Evolutionary conservation across 345 rosid genomes (phyloP), one percentile per base, ranked within the genome.

Genomic region (Camelina neglecta): DNA sequence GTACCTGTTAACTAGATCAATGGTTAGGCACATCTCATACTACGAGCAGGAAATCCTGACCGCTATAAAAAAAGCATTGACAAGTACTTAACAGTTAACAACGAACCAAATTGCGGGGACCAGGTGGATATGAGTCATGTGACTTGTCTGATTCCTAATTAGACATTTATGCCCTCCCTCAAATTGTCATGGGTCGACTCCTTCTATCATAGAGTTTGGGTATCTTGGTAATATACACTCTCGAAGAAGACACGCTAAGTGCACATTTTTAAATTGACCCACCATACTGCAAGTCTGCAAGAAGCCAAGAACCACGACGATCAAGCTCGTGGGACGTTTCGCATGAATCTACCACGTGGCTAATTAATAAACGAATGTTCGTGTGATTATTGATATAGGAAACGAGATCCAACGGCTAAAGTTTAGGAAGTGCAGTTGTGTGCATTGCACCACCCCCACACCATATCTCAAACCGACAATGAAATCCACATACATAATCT

Each of bases 11-110:
- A n/a, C 6, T 54, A 36, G 35, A 76, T 76, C 71, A 55, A 70
- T 64, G 75, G 71, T 63, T 63, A 62, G 75, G 71, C 59, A 63
- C 53, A 29, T 44, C 58, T 55, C 45, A 44, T 21, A 21, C 24
- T 63, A 24, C 31, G 44, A 55, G 47, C 54, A 64, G 6, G 31
- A 61, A 47, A 16, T 45, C 6, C 26, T 49, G 55, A 64, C 67
- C 72, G 72, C 65, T 64, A 61, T 56, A 62, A 13, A 4, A 4
- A 57, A 24, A 41, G 26, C 78, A 49, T 18, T 49, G 45, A 60
- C 38, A 44, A 42, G 38, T 29, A 41, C 15, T 61, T 63, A 36
- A 39, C 44, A 45, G 38, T 31, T 74, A 53, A 18, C 31, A 62
- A 15, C 54, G 45, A 45, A 38, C 44, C 35, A 51, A 21, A 1